Evolutionary conservation across 106 monocot genomes (phyloP).

Genomic region (Cymbidium sinense): DNA sequence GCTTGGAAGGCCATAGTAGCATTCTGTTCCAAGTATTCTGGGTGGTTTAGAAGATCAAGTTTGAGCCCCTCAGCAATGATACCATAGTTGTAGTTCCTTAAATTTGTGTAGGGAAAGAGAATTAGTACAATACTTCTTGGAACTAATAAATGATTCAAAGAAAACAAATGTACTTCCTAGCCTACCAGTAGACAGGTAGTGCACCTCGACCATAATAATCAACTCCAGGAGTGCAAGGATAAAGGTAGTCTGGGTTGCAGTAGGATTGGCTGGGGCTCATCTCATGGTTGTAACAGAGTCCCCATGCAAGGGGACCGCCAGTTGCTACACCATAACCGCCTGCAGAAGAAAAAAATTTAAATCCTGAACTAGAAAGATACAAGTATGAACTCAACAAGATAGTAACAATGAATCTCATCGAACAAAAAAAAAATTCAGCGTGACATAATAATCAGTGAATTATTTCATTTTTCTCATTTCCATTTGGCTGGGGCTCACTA

Average conservation of each 20-base stretch:
- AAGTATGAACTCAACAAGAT: neutral
- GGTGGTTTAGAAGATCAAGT: too few relatives aligned
- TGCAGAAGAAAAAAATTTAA: slow-evolving; percentile 7
- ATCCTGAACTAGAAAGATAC: too few relatives aligned
- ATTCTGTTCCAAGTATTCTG: too few relatives aligned
- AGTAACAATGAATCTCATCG: too few relatives aligned
- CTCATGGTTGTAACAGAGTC: slow-evolving; percentile 63
- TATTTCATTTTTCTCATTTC: neutral
- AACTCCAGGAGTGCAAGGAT: too few relatives aligned
- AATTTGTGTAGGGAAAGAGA: slow-evolving; percentile 66
- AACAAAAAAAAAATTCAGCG: neutral
- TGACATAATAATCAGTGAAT: neutral
- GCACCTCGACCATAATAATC: too few relatives aligned
- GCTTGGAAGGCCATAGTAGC: slow-evolving; percentile 83
- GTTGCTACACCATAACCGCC: slow-evolving; percentile 84
- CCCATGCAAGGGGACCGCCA: slow-evolving; percentile 67
- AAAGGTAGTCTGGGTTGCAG: too few relatives aligned
- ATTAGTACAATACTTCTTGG: slow-evolving; percentile 26
- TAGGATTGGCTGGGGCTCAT: too few relatives aligned
- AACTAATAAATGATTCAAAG: neutral
- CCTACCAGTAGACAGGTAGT: too few relatives aligned
- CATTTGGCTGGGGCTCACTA: neutral
- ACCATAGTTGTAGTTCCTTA: too few relatives aligned
- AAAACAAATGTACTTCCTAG: neutral
- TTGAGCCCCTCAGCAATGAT: too few relatives aligned